Conservation (phyloP, 2,329 filamentous ascomycete genomes). For the Epichloe scottii region DNA sequence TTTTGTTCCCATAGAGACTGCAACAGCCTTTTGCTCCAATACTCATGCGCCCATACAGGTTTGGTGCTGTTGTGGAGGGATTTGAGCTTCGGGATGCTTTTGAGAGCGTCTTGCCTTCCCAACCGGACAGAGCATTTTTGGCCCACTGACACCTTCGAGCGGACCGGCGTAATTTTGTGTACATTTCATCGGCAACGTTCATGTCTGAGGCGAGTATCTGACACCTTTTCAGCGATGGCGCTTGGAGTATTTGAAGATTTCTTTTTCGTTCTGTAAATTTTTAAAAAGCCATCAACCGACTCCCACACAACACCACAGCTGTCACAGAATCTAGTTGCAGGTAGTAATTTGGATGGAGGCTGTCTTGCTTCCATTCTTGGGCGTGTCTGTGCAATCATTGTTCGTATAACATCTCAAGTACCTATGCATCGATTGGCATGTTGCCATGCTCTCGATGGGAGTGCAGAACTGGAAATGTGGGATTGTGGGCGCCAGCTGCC, state of each 20-base stretch:
- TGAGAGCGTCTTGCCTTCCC: conserved; percentile 39
- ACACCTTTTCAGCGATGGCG: background rate
- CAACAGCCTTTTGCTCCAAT: background rate
- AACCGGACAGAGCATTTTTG: conserved; percentile 8
- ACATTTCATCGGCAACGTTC: background rate
- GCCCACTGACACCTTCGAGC: conserved; percentile 4
- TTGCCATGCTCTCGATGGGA: background rate
- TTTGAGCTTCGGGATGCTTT: conserved; percentile 68
- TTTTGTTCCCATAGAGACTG: background rate
- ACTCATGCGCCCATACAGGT: conserved; percentile 24
- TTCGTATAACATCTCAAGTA: background rate
- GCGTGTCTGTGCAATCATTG: background rate
- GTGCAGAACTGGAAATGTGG: conserved; percentile 3
- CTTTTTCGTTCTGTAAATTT: background rate
- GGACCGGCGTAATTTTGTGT: background rate
- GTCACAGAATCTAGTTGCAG: background rate
- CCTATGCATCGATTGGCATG: no score
- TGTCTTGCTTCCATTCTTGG: no score
- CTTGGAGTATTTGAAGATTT: background rate
- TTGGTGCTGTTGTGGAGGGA: conserved; percentile 52
- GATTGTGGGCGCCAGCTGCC: conserved; percentile 2
- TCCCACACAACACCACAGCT: background rate
- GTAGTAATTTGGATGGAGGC: no score
- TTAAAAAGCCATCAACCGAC: no score
- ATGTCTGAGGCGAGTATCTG: background rate